Percentiles rank a stretch among this genome's conserved stretches.
phyloP scores from a whole-genome alignment of 164 flowering plant species.

The Magnolia kwangsiensis region DNA sequence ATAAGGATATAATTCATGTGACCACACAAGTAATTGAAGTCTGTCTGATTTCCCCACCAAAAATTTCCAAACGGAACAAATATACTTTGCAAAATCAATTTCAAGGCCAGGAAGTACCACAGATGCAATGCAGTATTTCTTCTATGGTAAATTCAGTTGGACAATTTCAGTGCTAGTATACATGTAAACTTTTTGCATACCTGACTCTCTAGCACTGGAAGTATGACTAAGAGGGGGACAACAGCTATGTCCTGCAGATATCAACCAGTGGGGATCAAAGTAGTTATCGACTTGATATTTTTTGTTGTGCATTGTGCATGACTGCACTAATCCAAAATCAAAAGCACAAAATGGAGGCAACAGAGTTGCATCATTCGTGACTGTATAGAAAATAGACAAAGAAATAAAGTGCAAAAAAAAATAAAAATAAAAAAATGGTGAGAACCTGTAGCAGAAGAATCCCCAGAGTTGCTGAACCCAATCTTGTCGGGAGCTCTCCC shows the following conservation, averaged over 20 bases:
- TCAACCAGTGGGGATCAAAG: slow-evolving; percentile 25
- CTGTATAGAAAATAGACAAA: not conserved
- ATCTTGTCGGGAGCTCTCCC: slow-evolving; percentile 96
- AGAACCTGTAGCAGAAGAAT: slow-evolving; percentile 89
- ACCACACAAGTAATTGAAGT: too few species aligned
- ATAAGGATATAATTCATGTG: too few species aligned
- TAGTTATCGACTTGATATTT: slow-evolving; percentile 23
- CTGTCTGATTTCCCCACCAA: too few species aligned
- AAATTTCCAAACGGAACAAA: too few species aligned
- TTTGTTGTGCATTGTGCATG: slow-evolving; percentile 8
- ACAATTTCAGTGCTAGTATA: not conserved
- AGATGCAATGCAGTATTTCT: not conserved
- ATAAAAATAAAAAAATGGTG: slow-evolving; percentile 1
- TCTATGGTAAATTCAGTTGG: not conserved
- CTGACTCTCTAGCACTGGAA: slow-evolving; percentile 97
- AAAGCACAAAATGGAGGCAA: slow-evolving; percentile 14
- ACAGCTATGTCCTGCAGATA: slow-evolving; percentile 94
- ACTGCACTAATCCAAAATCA: slow-evolving; percentile 25
- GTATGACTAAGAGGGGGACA: slow-evolving; percentile 93
- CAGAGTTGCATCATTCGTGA: slow-evolving; percentile 9
- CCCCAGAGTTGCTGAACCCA: slow-evolving; percentile 98
- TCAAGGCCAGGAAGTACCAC: not conserved
- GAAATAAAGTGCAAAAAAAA: not conserved
- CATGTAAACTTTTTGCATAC: slow-evolving; percentile 30
- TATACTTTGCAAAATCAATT: too few species aligned